Base-by-base conservation (phyloP, 441 rosid species). In the Daphne laureola region DNA sequence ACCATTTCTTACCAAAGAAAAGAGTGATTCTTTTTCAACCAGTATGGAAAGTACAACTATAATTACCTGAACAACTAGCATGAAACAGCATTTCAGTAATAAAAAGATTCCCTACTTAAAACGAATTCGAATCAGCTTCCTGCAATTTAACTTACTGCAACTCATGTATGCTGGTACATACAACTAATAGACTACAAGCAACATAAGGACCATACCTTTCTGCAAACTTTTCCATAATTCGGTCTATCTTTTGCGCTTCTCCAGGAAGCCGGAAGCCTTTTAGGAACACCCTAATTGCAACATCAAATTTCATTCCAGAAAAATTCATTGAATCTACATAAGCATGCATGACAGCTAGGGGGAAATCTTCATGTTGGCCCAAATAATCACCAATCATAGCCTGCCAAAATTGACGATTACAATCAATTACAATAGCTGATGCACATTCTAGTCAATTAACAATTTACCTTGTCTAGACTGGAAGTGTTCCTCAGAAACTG, bases 171-270 rank as follows among this genome's bases (percentile, higher is more conserved):
- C 38, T 9, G 41, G 31, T 15, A 50, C 55, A 53, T 11, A 31
- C 41, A 15, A 41, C 8, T 26, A n/a, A 2, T 43, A 58, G 9
- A 21, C 25, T 21, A 7, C 38, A 31, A 9, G 38, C 11, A 5
- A 31, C 38, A 31, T 31, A 3, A 31, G 38, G 45, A 27, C 49
- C 53, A 61, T 79, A 95, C 99, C 99, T 80, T 75, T 95, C 97
- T 57, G 99, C 98, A 74, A 95, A 95, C 67, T 95, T 95, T 69
- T 95, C 99, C 96, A 91, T 95, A 45, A 95, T 84, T 58, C 97
- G 96, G 70, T 95, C 99, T 68, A 95, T 95, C 84, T 95, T 91
- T 78, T 91, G 98, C 57, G 99, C 99, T 66, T 95, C 99, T 56
- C 99, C 97, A 26, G 99, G 99, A 76, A 91, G 99, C 69, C 96